phyloP scores from a whole-genome alignment of 768 basidiomycete genomes.

The Nidularia pulvinata region DNA sequence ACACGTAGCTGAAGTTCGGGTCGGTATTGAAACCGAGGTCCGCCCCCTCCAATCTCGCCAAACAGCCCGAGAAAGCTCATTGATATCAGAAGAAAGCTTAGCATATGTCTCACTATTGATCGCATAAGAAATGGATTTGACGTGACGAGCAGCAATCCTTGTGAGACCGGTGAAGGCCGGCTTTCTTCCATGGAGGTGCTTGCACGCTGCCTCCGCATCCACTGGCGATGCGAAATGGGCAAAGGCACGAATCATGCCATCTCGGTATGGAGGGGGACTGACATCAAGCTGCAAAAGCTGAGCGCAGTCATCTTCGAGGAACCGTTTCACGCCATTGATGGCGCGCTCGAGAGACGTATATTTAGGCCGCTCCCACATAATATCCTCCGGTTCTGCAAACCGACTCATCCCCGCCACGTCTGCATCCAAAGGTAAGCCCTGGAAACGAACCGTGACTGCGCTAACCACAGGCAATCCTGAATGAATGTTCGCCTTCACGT shows the following conservation, averaged over 20 bases:
- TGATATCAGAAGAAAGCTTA: conserved; percentile 42
- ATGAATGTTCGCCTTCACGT: conserved; percentile 49
- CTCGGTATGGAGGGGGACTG: conserved; percentile 46
- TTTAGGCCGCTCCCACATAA: conserved; percentile 52
- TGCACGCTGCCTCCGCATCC: conserved; percentile 52
- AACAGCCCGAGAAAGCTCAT: conserved; percentile 27
- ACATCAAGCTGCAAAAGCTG: conserved; percentile 41
- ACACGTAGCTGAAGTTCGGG: not conserved
- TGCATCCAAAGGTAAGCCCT: conserved; percentile 46
- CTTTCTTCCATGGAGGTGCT: conserved; percentile 42
- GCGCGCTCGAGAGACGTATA: conserved; percentile 32
- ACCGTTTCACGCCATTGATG: conserved; percentile 29
- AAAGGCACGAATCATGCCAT: conserved; percentile 51
- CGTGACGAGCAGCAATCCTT: conserved; percentile 48
- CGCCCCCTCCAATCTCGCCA: conserved; percentile 19
- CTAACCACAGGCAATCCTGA: conserved; percentile 59
- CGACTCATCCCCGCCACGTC: conserved; percentile 37
- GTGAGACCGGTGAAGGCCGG: conserved; percentile 45
- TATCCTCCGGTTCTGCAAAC: conserved; percentile 45
- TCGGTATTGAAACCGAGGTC: not conserved
- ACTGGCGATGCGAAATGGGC: conserved; percentile 50
- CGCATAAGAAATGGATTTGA: conserved; percentile 48
- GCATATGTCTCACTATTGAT: conserved; percentile 35
- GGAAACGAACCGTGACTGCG: conserved; percentile 59
- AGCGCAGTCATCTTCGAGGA: conserved; percentile 30